Evolutionary conservation across 129 eudicot species (phyloP).

Genomic region (Oenanthe sinensis): DNA sequence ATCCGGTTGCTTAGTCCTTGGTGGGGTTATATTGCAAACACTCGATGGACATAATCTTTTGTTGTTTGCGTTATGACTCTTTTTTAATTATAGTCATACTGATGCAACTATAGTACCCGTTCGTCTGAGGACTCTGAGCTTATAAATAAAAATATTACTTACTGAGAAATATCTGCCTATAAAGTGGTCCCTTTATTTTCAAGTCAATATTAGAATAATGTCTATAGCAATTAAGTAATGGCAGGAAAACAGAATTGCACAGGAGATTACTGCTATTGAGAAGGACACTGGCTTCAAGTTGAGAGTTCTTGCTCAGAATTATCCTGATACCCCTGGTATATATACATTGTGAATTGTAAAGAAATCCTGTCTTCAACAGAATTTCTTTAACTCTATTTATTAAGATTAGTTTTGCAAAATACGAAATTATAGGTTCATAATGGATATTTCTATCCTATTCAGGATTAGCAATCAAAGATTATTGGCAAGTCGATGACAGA

Average conservation of each 20-base stretch:
- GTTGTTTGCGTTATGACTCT: neutral
- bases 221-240: neutral
- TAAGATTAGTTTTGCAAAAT: neutral
- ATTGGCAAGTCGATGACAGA: slow-evolving; percentile 92
- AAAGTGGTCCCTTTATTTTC: neutral
- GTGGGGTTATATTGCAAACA: neutral
- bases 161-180: neutral
- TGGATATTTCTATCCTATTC: slow-evolving; percentile 2
- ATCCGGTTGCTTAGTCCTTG: neutral
- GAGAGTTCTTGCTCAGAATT: slow-evolving; percentile 93
- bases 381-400: neutral
- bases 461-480: slow-evolving; percentile 92
- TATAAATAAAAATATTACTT: neutral
- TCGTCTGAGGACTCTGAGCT: neutral
- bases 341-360: neutral
- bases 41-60: neutral
- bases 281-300: slow-evolving; percentile 87
- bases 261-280: slow-evolving; percentile 67
- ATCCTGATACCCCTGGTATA: slow-evolving; percentile 94
- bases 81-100: neutral
- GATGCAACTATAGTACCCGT: neutral
- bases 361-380: neutral
- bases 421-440: neutral
- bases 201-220: neutral
- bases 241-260: slow-evolving; percentile 75